Conservation (phyloP, 164 flowering plant genomes). For the Tetracentron sinense region DNA sequence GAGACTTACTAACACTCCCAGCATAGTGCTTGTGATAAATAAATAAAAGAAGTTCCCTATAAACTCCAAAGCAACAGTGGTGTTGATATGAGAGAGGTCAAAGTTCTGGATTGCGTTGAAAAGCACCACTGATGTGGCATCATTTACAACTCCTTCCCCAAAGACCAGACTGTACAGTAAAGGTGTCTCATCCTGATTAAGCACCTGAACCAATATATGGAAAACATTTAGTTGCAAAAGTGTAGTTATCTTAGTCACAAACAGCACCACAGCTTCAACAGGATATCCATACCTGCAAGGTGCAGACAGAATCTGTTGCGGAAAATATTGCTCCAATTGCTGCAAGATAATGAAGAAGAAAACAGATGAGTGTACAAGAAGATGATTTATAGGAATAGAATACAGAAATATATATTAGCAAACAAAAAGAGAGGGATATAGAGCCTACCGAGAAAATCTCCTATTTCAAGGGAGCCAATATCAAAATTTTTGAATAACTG, state of each 20-base stretch:
- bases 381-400: background rate
- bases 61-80: conserved; percentile 45
- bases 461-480: conserved; percentile 51
- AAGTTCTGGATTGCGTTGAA: conserved; percentile 90
- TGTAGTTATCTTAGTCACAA: background rate
- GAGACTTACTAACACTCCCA: conserved; percentile 69
- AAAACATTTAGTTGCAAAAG: conserved; percentile 3
- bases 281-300: conserved; percentile 54
- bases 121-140: conserved; percentile 94
- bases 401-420: background rate
- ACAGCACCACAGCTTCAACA: conserved; percentile 1
- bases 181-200: conserved; percentile 93
- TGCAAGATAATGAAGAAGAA: conserved; percentile 22
- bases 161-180: conserved; percentile 84
- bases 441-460: conserved; percentile 79
- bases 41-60: conserved; percentile 65
- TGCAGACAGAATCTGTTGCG: conserved; percentile 91
- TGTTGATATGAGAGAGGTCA: conserved; percentile 58
- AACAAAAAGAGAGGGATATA: conserved; percentile 1
- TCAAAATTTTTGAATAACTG: conserved; percentile 51
- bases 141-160: conserved; percentile 96
- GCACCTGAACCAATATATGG: conserved; percentile 51
- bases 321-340: conserved; percentile 80
- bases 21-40: conserved; percentile 68
- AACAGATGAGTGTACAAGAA: conserved; percentile 16